A percentile compares a stretch with the other conserved stretches of the same genome.
These are phyloP conservation scores for Populus tremula DNA, from an alignment of 345 rosid genomes.

Conservation along the genomic window DNA sequence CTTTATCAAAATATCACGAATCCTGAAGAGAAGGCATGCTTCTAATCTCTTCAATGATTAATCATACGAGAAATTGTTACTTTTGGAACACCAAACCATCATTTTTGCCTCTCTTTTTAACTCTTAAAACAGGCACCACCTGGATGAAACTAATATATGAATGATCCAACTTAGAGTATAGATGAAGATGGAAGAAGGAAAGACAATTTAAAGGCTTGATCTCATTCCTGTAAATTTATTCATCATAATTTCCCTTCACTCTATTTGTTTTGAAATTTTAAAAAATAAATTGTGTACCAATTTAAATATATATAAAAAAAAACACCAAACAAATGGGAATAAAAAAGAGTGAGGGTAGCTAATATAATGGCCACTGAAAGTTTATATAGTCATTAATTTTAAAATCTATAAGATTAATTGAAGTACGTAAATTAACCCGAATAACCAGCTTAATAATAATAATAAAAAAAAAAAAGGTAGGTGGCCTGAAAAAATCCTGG, in stretches of 20 bases:
- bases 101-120: neutral
- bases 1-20: neutral
- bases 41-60: neutral
- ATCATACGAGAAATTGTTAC: neutral
- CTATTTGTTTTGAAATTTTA: neutral
- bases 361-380: no score
- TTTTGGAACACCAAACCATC: neutral
- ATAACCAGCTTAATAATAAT: no score
- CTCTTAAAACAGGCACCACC: neutral
- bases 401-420: no score
- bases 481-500: neutral
- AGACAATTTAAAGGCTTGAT: neutral
- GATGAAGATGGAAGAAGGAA: neutral
- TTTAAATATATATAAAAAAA: no score
- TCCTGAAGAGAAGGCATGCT: neutral
- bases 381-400: no score
- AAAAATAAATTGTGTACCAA: no score
- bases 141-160: neutral
- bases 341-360: neutral
- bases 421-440: no score
- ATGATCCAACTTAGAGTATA: no score
- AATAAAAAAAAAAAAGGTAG: no score
- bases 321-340: neutral
- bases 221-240: no score
- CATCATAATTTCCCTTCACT: neutral